Evolutionary conservation across 176 grass and related monocot genomes (phyloP).

Genomic region (Eragrostis nindensis): DNA sequence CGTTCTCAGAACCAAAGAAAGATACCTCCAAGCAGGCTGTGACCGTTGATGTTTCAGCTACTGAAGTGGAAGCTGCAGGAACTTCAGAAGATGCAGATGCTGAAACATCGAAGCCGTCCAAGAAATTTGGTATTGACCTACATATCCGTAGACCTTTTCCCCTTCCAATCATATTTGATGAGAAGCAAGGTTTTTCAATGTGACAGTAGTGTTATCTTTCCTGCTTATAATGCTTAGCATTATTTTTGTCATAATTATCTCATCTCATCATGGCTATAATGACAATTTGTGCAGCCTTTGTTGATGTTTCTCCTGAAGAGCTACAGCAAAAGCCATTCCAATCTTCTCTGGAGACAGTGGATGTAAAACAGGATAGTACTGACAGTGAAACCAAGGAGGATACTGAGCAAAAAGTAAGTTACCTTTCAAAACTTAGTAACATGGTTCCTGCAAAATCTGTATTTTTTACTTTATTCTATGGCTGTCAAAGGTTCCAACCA

Average conservation of each 20-base stretch:
- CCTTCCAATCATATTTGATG: not conserved
- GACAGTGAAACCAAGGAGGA: constrained; percentile 53
- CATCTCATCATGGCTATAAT: constrained; percentile 10
- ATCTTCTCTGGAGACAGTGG: constrained; percentile 60
- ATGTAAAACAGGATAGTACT: constrained; percentile 44
- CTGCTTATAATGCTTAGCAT: not conserved
- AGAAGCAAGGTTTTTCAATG: not conserved
- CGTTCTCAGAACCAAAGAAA: constrained; percentile 50
- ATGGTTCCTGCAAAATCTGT: constrained; percentile 18
- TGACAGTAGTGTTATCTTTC: constrained; percentile 17
- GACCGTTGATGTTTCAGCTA: constrained; percentile 73
- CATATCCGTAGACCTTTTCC: not conserved
- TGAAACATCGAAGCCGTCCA: constrained; percentile 53
- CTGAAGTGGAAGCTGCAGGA: constrained; percentile 61
- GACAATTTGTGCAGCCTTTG: constrained; percentile 72
- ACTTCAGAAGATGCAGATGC: constrained; percentile 53
- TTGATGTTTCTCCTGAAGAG: constrained; percentile 94
- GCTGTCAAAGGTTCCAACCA: constrained; percentile 63
- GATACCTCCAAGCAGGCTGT: constrained; percentile 44
- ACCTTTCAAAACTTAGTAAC: constrained; percentile 13
- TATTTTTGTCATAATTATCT: constrained; percentile 32
- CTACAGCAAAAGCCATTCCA: constrained; percentile 66
- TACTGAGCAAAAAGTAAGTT: constrained; percentile 62
- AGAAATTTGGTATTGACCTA: constrained; percentile 76
- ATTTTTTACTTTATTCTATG: constrained; percentile 29